Conservation (phyloP, 306 rosid genomes). For the Trifolium dubium region DNA sequence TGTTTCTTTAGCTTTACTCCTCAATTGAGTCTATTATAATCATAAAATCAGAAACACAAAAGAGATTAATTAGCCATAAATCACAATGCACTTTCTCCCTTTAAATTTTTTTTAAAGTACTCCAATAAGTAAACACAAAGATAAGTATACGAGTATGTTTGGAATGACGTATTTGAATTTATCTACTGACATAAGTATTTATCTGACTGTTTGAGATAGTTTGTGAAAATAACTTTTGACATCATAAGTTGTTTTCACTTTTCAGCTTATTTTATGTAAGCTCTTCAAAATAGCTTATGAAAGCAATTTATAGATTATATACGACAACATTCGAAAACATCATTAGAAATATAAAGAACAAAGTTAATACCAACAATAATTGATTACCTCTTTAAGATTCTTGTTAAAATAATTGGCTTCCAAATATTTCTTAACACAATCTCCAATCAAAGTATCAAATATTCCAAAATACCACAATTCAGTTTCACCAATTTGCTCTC, state of each 20-base stretch:
- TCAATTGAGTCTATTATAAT: conserved; percentile 50
- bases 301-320: not conserved
- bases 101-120: not conserved
- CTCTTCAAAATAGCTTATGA: not conserved
- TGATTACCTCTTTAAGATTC: conserved; percentile 64
- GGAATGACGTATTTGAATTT: not conserved
- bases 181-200: not conserved
- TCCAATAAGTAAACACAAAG: not conserved
- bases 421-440: conserved; percentile 64
- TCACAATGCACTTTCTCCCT: conserved; percentile 2
- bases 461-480: conserved; percentile 85
- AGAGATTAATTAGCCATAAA: not conserved
- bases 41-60: not conserved
- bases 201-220: not conserved
- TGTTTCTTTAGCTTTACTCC: conserved; percentile 60
- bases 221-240: not conserved
- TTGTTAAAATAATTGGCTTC: conserved; percentile 68
- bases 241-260: not conserved
- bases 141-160: not conserved
- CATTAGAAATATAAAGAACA: not conserved
- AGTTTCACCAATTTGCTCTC: conserved; percentile 61
- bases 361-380: not conserved
- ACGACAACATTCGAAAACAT: not conserved
- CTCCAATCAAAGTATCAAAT: conserved; percentile 65
- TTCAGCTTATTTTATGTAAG: not conserved